These are phyloP conservation scores for Lipomyces orientalis DNA, from an alignment of 805 yeast genomes.

Conservation along the genomic window DNA sequence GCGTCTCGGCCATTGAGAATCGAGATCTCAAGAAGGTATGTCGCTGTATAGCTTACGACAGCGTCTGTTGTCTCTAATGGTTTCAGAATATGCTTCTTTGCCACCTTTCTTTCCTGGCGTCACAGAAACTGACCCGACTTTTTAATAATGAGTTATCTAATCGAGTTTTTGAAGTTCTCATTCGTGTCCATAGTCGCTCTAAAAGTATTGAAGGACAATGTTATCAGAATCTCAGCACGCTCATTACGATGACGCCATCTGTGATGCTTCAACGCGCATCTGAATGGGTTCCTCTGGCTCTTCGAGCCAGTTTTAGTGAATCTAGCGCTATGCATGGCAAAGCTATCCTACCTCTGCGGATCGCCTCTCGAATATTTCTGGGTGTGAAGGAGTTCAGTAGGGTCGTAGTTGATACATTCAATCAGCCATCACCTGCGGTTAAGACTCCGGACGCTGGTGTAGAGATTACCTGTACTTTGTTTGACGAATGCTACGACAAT, in stretches of 20 bases:
- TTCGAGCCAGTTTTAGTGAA: conserved; percentile 20
- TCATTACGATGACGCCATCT: conserved; percentile 7
- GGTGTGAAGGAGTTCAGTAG: conserved; percentile 17
- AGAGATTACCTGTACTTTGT: neutral
- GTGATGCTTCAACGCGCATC: conserved; percentile 24
- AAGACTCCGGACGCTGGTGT: neutral
- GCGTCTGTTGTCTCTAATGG: neutral
- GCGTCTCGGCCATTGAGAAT: conserved; percentile 16
- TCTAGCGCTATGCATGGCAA: conserved; percentile 19
- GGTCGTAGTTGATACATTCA: conserved; percentile 15
- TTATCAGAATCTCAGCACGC: conserved; percentile 19
- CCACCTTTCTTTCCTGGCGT: conserved; percentile 23
- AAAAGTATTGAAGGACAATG: conserved; percentile 23
- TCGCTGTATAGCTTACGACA: neutral
- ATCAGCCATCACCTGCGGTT: neutral
- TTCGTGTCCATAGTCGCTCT: conserved; percentile 11
- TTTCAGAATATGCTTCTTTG: conserved; percentile 16
- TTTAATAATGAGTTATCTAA: conserved; percentile 17
- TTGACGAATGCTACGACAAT: conserved; percentile 14
- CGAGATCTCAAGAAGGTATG: conserved; percentile 23
- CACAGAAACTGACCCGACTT: conserved; percentile 20
- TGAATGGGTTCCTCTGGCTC: conserved; percentile 29
- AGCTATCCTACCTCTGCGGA: conserved; percentile 19
- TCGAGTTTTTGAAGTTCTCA: conserved; percentile 20
- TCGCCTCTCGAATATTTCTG: conserved; percentile 12